These are phyloP conservation scores for Clavulina sp. DNA, from an alignment of 768 basidiomycete genomes.

Conservation along the genomic window DNA sequence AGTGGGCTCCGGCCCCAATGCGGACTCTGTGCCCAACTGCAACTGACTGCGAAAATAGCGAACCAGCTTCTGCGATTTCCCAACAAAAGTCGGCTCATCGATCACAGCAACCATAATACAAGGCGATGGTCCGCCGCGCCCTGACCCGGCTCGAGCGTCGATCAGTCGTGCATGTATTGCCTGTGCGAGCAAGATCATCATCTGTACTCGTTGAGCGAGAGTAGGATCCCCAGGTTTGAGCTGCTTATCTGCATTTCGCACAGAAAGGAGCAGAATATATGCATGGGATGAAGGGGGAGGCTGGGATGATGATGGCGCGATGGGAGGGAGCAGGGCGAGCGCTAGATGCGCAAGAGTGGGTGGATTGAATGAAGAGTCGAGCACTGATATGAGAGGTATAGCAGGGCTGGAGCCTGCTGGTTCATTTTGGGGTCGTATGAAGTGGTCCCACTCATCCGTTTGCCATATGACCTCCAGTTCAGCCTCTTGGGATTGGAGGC, in stretches of 20 bases:
- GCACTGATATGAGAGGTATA: too few relatives aligned
- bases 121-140: neutral
- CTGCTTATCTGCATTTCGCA: slow-evolving; percentile 73
- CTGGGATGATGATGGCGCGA: neutral
- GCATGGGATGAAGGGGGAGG: slow-evolving; percentile 20
- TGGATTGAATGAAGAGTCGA: slow-evolving; percentile 89
- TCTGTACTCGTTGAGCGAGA: slow-evolving; percentile 61
- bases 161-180: slow-evolving; percentile 9
- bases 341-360: slow-evolving; percentile 75
- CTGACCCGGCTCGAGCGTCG: slow-evolving; percentile 14
- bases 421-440: too few relatives aligned
- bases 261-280: slow-evolving; percentile 60
- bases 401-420: too few relatives aligned
- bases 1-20: neutral
- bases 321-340: slow-evolving; percentile 28
- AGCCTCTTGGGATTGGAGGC: too few relatives aligned
- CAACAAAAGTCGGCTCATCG: slow-evolving; percentile 77
- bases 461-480: too few relatives aligned
- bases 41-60: slow-evolving; percentile 9
- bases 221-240: slow-evolving; percentile 55
- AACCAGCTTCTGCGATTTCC: slow-evolving; percentile 36
- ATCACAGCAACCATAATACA: slow-evolving; percentile 68
- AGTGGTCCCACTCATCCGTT: too few relatives aligned
- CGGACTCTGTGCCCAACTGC: neutral
- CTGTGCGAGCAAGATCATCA: slow-evolving; percentile 59